Evolutionary conservation across 2,329 filamentous ascomycete species (phyloP).

Genomic region (Microsporum ferrugineum): DNA sequence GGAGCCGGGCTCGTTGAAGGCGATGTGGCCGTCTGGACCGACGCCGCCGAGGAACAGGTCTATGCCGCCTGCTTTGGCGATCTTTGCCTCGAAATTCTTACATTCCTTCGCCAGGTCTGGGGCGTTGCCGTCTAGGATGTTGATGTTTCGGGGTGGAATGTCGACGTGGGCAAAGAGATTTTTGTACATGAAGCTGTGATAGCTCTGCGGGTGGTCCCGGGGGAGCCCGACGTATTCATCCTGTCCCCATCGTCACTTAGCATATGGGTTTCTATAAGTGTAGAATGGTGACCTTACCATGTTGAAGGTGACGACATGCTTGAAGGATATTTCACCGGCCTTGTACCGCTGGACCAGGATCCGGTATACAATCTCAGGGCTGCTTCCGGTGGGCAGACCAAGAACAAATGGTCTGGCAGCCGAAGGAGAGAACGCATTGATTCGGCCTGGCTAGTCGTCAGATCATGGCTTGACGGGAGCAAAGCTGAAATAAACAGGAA

Average conservation of each 20-base stretch:
- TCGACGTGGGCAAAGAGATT: conserved; percentile 82
- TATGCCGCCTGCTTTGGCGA: conserved; percentile 63
- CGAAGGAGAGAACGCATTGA: conserved; percentile 64
- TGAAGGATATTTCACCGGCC: conserved; percentile 58
- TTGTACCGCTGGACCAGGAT: conserved; percentile 50
- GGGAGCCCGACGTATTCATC: conserved; percentile 81
- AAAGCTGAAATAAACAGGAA: background rate
- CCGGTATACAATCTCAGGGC: conserved; percentile 66
- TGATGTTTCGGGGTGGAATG: conserved; percentile 67
- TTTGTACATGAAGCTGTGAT: conserved; percentile 90
- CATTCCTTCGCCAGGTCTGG: conserved; percentile 65
- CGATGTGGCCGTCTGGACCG: conserved; percentile 76
- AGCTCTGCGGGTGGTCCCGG: conserved; percentile 71
- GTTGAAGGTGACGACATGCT: conserved; percentile 83
- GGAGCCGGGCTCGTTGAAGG: conserved; percentile 81
- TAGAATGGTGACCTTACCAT: conserved; percentile 47
- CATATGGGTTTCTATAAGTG: background rate
- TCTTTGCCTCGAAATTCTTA: conserved; percentile 66
- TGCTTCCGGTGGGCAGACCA: conserved; percentile 72
- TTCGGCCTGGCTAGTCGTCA: conserved; percentile 48
- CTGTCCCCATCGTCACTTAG: conserved; percentile 27
- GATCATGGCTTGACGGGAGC: background rate
- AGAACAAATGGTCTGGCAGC: conserved; percentile 65
- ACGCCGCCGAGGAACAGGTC: conserved; percentile 79
- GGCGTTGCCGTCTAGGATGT: conserved; percentile 74